Percentiles rank a stretch among this genome's conserved stretches.
Evolutionary conservation across 768 basidiomycete genomes (phyloP).

Genomic region (Lactarius hengduanensis): DNA sequence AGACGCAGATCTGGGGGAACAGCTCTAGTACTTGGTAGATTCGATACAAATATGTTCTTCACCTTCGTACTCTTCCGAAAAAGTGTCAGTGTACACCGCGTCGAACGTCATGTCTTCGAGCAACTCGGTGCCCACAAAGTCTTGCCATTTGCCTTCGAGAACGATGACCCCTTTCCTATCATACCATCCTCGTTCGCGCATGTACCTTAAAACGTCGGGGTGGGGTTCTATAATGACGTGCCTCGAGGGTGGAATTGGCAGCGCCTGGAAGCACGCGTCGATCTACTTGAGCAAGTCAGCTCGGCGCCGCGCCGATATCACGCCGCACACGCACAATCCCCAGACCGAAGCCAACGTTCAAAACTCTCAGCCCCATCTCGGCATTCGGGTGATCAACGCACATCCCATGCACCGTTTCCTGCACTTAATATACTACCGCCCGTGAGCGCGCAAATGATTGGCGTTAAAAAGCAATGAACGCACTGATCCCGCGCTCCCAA

Average conservation of each 20-base stretch:
- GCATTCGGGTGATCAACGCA: conserved; percentile 51
- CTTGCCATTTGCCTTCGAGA: conserved; percentile 93
- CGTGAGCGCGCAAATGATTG: conserved; percentile 24
- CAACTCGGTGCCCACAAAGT: conserved; percentile 60
- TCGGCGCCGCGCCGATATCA: neutral
- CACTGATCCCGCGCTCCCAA: conserved; percentile 87
- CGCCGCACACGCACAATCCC: conserved; percentile 65
- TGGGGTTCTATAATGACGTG: conserved; percentile 97
- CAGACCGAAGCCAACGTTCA: conserved; percentile 94
- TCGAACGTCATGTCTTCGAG: conserved; percentile 76
- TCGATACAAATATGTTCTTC: conserved; percentile 21
- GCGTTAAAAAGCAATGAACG: conserved; percentile 28
- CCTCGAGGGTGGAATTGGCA: conserved; percentile 54
- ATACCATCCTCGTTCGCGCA: conserved; percentile 77
- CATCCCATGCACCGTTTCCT: conserved; percentile 67
- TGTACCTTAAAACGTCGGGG: conserved; percentile 82
- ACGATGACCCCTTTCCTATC: conserved; percentile 73
- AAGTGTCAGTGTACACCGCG: conserved; percentile 89
- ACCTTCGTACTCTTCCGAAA: conserved; percentile 83
- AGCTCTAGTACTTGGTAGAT: neutral
- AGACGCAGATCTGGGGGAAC: conserved; percentile 53
- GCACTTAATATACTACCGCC: conserved; percentile 51
- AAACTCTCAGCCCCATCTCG: conserved; percentile 52
- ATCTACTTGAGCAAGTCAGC: conserved; percentile 50
- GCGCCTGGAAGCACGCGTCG: conserved; percentile 73